Base-by-base conservation (phyloP, 2,329 filamentous ascomycete species). In the Fusarium sp. region DNA sequence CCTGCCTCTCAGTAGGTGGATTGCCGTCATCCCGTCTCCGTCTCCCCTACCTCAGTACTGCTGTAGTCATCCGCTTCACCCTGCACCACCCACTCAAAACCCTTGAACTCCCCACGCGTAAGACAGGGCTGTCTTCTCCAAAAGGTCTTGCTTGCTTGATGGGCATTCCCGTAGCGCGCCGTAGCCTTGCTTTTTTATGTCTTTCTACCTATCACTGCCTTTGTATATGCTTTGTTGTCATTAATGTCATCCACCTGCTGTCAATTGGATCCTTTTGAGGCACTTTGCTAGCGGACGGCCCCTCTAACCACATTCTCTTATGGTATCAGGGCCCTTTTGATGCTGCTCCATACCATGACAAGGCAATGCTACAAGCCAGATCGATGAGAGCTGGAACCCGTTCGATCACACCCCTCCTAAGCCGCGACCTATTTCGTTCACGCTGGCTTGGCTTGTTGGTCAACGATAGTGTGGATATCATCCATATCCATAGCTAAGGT, bases 21-120 rank as follows among this genome's bases (percentile, higher is more conserved):
- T 32, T 58, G n/a, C 60, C 55, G 67, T 74, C 71, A 74, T 74
- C 63, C 72, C 72, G 68, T 74, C 68, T 70, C 68, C 52, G 54
- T 66, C 68, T 66, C 72, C 51, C 66, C 66, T 58, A 34, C 8
- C 32, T 34, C 14, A 17, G 32, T 34, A 34, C 32, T 34, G 32
- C 14, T 32, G 32, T 3, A 42, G 66, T 58, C 39, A 51, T 66
- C 60, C 57, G 47, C 48, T 51, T 72, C 39, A 72, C 62, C 72
- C 72, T 67, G 41, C 68, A 58, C 20, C 39, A 52, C 54, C 72
- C 72, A 73, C 65, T 74, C 57, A 63, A 59, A 63, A 65, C 64
- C 57, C 60, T 63, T 73, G 64, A 51, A 26, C 60, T 68, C 69
- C 59, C 73, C 72, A 75, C 72, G 72, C 65, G 42, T 66, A 26